Evolutionary conservation across 108 stramenopile species (phyloP), one percentile per base, ranked within the genome.

Genomic region (Nitzschia sp.): DNA sequence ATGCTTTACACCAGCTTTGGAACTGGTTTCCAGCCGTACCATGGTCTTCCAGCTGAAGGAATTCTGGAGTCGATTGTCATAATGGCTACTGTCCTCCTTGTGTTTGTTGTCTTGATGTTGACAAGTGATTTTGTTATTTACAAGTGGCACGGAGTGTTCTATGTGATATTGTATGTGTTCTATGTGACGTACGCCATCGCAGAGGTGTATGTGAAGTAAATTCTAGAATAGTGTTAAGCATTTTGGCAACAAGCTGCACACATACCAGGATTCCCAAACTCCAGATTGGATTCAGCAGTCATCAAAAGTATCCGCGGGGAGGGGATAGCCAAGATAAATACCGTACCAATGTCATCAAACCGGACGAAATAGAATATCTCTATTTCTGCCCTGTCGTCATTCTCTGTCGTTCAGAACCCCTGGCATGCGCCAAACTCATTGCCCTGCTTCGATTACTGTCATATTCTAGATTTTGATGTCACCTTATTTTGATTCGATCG

Each of bases 111-210:
- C 5, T 62, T 85, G 38, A 72, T 93, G 78, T 28, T 83, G 15
- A 51, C 33, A 18, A 76, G 60, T 62, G 77, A 69, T 8, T 93
- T 88, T 53, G 75, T 86, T 9, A 56, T 93, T 33, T 63, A 76
- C 47, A 77, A 71, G 46, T 90, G 88, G 88, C 91, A 93, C 54
- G 91, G 85, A 9, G 46, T 75, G 48, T 26, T 90, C 17, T 93
- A 83, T 59, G 55, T 86, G 32, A 6, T 71, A 0, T 23, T 85
- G 31, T 93, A 93, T 66, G 64, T 77, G 9, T 61, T 64, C 2
- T 92, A 89, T 45, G 32, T 91, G 19, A 64, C 62, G n/a, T 66
- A 46, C 53, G 64, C 64, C 5, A 35, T 66, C 13, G 49, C 25
- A 8, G 42, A 35, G 28, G 64, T 66, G 26, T 66, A 66, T 30